Conservation (phyloP, 2,329 filamentous ascomycete species). For the Fusarium sp. region DNA sequence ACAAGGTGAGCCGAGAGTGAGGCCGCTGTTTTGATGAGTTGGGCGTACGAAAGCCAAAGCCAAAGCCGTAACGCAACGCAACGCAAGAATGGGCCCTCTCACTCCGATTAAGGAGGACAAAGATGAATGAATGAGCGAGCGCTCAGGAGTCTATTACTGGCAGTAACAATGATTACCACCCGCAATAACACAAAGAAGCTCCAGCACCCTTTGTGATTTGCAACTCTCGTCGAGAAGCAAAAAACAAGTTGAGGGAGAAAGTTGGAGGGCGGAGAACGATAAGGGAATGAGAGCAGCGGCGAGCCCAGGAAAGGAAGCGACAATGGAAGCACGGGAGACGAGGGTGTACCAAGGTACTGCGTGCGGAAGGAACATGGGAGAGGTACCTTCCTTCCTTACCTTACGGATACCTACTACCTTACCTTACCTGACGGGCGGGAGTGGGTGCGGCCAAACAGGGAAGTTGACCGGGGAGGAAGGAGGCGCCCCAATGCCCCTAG, state of each 20-base stretch:
- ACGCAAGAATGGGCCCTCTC: slow-evolving; percentile 29
- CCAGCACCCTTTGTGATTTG: slow-evolving; percentile 44
- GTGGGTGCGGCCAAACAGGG: slow-evolving; percentile 47
- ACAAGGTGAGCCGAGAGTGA: slow-evolving; percentile 45
- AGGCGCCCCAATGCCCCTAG: slow-evolving; percentile 24
- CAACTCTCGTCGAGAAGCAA: slow-evolving; percentile 47
- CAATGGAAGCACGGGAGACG: slow-evolving; percentile 36
- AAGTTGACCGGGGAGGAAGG: slow-evolving; percentile 41
- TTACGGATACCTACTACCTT: background rate
- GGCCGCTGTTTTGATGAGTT: slow-evolving; percentile 44
- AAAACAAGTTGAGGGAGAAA: slow-evolving; percentile 47
- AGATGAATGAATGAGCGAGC: slow-evolving; percentile 11
- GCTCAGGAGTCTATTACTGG: slow-evolving; percentile 30
- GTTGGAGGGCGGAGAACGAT: slow-evolving; percentile 51
- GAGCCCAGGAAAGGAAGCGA: slow-evolving; percentile 42
- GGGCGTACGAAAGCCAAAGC: slow-evolving; percentile 32
- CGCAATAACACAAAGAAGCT: slow-evolving; percentile 37
- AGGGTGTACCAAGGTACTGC: slow-evolving; percentile 46
- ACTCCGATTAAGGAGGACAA: slow-evolving; percentile 42
- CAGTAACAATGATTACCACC: slow-evolving; percentile 39
- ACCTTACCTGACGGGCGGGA: slow-evolving; percentile 44
- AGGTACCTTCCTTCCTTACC: slow-evolving; percentile 15
- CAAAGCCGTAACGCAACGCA: background rate
- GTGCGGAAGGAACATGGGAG: slow-evolving; percentile 33
- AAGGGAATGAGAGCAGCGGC: slow-evolving; percentile 48